Percentiles rank a stretch among this genome's conserved stretches.
These are phyloP conservation scores for Diplodia mutila DNA, from an alignment of 2,329 filamentous ascomycete species.

Conservation along the genomic window DNA sequence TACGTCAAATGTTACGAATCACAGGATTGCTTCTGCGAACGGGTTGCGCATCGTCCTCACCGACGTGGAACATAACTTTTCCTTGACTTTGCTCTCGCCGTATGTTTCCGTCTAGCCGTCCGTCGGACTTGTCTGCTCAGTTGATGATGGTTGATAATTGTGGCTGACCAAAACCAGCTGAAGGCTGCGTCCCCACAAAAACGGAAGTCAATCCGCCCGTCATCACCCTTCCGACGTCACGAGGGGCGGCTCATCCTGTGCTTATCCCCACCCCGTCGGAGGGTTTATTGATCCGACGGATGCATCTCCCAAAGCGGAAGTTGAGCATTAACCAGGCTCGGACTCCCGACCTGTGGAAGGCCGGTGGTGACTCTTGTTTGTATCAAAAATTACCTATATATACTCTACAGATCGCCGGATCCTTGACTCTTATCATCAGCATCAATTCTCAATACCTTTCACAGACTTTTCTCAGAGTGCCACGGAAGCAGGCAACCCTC, in stretches of 20 bases:
- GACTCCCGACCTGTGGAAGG: no score
- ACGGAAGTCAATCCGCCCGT: background rate
- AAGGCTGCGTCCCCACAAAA: background rate
- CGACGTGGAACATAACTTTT: slow-evolving; percentile 15
- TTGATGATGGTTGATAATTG: background rate
- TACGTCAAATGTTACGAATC: background rate
- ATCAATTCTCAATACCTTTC: background rate
- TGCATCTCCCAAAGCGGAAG: background rate
- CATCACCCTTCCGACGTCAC: background rate
- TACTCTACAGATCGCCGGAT: background rate
- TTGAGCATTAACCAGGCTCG: background rate
- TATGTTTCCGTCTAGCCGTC: background rate
- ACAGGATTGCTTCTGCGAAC: slow-evolving; percentile 10
- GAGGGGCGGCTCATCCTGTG: no score
- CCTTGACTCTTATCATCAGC: background rate
- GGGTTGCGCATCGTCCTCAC: slow-evolving; percentile 13
- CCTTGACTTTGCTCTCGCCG: slow-evolving; percentile 14
- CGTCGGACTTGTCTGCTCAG: background rate
- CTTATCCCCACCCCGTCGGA: background rate
- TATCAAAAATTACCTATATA: background rate
- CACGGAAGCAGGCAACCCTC: background rate
- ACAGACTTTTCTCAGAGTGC: background rate
- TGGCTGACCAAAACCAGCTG: background rate
- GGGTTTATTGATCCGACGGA: background rate
- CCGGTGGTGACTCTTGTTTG: no score